phyloP scores from a whole-genome alignment of 1,139 yeast genomes.

The Suhomyces maxii region DNA sequence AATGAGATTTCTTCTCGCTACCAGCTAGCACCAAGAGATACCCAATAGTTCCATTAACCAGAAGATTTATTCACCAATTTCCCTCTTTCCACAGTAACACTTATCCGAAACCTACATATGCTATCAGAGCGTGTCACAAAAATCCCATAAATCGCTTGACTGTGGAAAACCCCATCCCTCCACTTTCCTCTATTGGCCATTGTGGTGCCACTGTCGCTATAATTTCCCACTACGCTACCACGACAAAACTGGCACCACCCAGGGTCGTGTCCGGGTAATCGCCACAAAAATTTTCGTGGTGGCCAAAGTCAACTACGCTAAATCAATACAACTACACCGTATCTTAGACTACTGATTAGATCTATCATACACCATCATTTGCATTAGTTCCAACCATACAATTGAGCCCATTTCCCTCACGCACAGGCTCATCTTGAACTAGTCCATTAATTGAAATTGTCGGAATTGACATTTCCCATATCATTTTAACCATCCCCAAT shows the following conservation, averaged over 20 bases:
- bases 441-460: background rate
- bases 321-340: slow-evolving; percentile 7
- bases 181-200: too few species aligned
- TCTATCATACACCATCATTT: slow-evolving; percentile 19
- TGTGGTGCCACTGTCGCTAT: too few species aligned
- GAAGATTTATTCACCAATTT: too few species aligned
- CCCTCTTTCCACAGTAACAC: too few species aligned
- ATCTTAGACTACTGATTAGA: slow-evolving; percentile 37
- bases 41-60: too few species aligned
- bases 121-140: too few species aligned
- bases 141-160: too few species aligned
- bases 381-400: slow-evolving; percentile 2
- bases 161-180: too few species aligned
- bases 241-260: background rate
- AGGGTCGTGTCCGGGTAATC: slow-evolving; percentile 15
- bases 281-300: slow-evolving; percentile 15
- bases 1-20: too few species aligned
- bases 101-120: too few species aligned
- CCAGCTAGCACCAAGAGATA: too few species aligned
- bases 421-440: background rate
- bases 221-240: too few species aligned
- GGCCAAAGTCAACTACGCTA: slow-evolving; percentile 8
- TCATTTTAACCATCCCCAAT: background rate
- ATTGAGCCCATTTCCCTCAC: background rate
- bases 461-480: slow-evolving; percentile 1